A percentile compares a stretch with the other conserved stretches of the same genome.
Conservation (phyloP, 139 green algal genomes). For the Micractinium sp. region DNA sequence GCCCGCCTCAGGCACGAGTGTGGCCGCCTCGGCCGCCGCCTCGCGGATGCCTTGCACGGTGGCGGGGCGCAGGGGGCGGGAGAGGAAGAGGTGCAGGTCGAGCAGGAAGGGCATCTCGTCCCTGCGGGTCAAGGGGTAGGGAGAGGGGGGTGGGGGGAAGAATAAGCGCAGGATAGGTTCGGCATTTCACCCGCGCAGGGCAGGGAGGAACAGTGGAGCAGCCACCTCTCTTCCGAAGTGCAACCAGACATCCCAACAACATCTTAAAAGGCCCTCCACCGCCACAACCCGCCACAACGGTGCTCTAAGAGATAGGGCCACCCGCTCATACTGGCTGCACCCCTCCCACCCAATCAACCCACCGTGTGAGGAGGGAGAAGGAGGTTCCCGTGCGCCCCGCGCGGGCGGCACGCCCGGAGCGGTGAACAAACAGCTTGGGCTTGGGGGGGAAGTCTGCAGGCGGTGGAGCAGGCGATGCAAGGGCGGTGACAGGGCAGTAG, state of each 20-base stretch:
- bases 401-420: constrained; percentile 83
- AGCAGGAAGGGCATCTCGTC: constrained; percentile 87
- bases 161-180: no score
- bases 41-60: constrained; percentile 45
- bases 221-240: no score
- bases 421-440: constrained; percentile 96
- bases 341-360: no score
- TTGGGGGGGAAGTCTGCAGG: constrained; percentile 86
- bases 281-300: no score
- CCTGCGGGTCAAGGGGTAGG: no score
- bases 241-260: not conserved
- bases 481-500: not conserved
- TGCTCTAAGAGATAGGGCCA: no score
- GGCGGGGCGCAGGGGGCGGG: constrained; percentile 59
- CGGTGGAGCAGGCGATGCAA: not conserved
- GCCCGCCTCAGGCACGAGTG: constrained; percentile 5
- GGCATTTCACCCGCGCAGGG: no score
- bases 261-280: no score
- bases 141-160: no score
- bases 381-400: constrained; percentile 72
- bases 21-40: constrained; percentile 36
- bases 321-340: no score
- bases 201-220: no score
- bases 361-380: constrained; percentile 73
- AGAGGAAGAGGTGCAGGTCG: constrained; percentile 97